Percentiles rank a stretch among this genome's conserved stretches.
Conservation (phyloP, 345 rosid species). For the Salix caprea region DNA sequence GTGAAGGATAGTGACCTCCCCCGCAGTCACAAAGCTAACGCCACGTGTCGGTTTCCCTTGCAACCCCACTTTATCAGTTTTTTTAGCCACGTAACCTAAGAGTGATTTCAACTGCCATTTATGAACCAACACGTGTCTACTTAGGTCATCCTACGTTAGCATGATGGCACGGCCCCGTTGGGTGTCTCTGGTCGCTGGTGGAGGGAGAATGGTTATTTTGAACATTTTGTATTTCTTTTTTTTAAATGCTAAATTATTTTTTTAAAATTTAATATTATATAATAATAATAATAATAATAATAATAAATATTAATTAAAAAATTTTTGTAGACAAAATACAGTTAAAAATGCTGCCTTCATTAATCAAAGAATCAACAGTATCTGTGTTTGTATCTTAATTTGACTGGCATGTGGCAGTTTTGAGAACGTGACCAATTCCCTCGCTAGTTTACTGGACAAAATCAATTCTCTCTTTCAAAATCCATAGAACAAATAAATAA, state of each 20-base stretch:
- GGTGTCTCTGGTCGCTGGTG: background rate
- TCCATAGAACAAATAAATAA: no score
- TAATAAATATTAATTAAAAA: no score
- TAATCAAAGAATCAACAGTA: background rate
- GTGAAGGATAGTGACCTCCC: conserved; percentile 1
- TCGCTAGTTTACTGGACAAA: no score
- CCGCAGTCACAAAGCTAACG: background rate
- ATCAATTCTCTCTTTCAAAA: no score
- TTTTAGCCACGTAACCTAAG: background rate
- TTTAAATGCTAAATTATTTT: no score
- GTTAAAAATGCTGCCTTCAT: no score
- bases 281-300: no score
- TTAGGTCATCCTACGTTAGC: background rate
- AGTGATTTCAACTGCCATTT: background rate
- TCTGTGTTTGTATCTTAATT: background rate
- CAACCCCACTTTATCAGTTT: background rate
- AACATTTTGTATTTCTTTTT: no score
- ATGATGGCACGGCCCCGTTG: background rate
- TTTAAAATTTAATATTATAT: no score
- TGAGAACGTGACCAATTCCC: background rate
- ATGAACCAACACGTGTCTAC: background rate
- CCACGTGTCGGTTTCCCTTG: conserved; percentile 2
- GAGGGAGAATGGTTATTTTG: no score
- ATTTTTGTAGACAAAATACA: no score
- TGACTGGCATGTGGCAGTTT: background rate